Percentiles rank a stretch among this genome's conserved stretches.
These are phyloP conservation scores for Claviceps lovelessii DNA, from an alignment of 2,329 filamentous ascomycete genomes.

Conservation along the genomic window DNA sequence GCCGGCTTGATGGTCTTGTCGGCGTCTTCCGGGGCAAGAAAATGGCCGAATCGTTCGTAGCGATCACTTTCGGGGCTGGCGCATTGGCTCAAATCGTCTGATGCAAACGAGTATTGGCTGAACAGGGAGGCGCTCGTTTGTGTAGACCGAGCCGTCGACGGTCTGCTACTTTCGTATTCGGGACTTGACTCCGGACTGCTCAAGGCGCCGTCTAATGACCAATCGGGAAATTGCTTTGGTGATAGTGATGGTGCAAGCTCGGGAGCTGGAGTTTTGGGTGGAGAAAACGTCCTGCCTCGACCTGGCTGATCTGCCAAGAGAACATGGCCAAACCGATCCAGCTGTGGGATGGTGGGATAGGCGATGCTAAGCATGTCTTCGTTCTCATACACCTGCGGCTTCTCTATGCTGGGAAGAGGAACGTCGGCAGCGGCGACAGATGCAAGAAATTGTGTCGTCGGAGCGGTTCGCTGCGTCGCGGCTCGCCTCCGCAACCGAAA, in stretches of 20 bases:
- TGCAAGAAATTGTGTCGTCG: slow-evolving; percentile 52
- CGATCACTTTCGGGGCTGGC: slow-evolving; percentile 32
- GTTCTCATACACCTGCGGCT: slow-evolving; percentile 31
- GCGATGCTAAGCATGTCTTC: slow-evolving; percentile 26
- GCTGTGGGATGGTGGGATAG: slow-evolving; percentile 19
- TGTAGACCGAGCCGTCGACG: slow-evolving; percentile 45
- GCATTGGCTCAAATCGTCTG: slow-evolving; percentile 39
- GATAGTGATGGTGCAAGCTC: slow-evolving; percentile 29
- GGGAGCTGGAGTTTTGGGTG: slow-evolving; percentile 46
- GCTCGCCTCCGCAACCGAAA: slow-evolving; percentile 42
- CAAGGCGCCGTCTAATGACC: slow-evolving; percentile 42
- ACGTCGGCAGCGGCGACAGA: slow-evolving; percentile 51
- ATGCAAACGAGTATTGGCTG: slow-evolving; percentile 40
- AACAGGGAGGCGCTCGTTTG: slow-evolving; percentile 43
- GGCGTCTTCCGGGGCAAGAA: slow-evolving; percentile 16
- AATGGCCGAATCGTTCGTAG: slow-evolving; percentile 11
- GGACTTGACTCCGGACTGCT: slow-evolving; percentile 45
- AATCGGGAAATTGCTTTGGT: slow-evolving; percentile 39
- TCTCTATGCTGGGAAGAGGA: slow-evolving; percentile 50
- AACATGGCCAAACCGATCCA: slow-evolving; percentile 20
- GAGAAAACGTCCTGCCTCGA: slow-evolving; percentile 32
- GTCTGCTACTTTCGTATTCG: slow-evolving; percentile 44
- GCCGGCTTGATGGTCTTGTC: slow-evolving; percentile 17
- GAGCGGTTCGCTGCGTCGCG: slow-evolving; percentile 36
- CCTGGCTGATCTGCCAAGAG: slow-evolving; percentile 16